Evolutionary conservation across 352 stramenopile genomes (phyloP), one percentile per base, ranked within the genome.

Genomic region (Pythium vanterpoolii): DNA sequence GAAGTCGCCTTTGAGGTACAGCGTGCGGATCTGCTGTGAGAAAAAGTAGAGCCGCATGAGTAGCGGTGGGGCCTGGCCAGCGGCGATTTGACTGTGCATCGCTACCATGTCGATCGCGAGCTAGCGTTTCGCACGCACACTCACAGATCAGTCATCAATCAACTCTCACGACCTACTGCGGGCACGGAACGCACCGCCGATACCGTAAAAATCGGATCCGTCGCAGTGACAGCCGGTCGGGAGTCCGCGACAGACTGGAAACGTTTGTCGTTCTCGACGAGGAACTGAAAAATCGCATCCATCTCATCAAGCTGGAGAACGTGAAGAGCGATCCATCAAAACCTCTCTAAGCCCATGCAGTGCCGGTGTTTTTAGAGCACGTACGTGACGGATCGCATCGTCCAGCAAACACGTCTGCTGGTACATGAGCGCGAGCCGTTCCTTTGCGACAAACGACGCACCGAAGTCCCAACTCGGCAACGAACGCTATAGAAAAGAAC

Each of bases 331-430:
- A 46, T 46, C 3, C 34, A 18, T 42, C 19, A 42, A n/a, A 38
- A 38, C 33, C 33, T 14, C 33, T 4, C 23, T 7, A 44, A 44
- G 10, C 5, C 13, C 18, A 16, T 43, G 11, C 18, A n/a, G 38
- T 21, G 8, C 38, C n/a, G n/a, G n/a, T n/a, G n/a, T n/a, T n/a
- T 23, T 18, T 23, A 18, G 19, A 28, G 8, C 21, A 36, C 40
- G 19, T 79, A 95, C 85, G 54, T 95, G 83, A 50, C 85, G 72
- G 52, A 93, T 87, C 1, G 79, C 79, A 49, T 95, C 83, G 48
- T 95, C 86, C 9, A 90, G 76, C 5, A 95, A 54, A 66, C 87
- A 88, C 64, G 83, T 86, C 52, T 93, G 83, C 58, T 90, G 82
- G 56, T 93, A 95, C 78, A 92, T 88, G 52, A 91, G 64, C 7